Base-by-base conservation (phyloP, 1,284 basidiomycete species). In the Apiotrichum sp. region DNA sequence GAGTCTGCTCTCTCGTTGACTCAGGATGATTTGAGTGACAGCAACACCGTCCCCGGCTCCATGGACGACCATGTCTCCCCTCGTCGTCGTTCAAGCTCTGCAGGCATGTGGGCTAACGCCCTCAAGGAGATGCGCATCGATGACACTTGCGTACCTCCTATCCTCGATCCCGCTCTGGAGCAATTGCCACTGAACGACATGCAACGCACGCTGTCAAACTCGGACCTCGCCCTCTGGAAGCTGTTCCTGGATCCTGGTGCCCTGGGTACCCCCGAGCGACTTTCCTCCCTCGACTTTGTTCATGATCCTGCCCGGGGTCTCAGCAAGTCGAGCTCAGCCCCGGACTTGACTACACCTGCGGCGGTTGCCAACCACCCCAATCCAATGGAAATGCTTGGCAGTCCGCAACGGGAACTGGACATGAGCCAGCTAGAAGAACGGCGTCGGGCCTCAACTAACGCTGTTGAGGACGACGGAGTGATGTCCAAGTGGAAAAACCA, bases 291-390 rank as follows among this genome's bases (percentile, higher is more conserved):
- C 1, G 16, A 31, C 9, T 48, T 39, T 11, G 39, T 22, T 35
- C 65, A 59, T 13, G 67, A 68, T 38, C 22, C 22, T 22, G 54
- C 56, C 1, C 59, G 50, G 4, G 50, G 51, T 8, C 52, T 63
- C n/a, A 54, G 45, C 58, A 73, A 69, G 58, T 71, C 68, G 40
- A 72, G 68, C 48, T 73, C 71, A 3, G 70, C 72, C 67, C 73
- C 69, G 0, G 67, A 69, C 53, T 62, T 71, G 3, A 65, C 58
- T n/a, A 69, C 69, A 9, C 69, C 69, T 16, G 35, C 54, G 0
- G 40, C 36, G 3, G 52, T 32, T 3, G 46, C 43, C 2, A 52
- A 38, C 31, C 22, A 22, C 47, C 47, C 56, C 8, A 33, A 42
- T 32, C 42, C 50, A n/a, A 3, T 44, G 13, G 47, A 42, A 16